phyloP scores from a whole-genome alignment of 495 filamentous ascomycete genomes.

The Trichoderma asperelloides region DNA sequence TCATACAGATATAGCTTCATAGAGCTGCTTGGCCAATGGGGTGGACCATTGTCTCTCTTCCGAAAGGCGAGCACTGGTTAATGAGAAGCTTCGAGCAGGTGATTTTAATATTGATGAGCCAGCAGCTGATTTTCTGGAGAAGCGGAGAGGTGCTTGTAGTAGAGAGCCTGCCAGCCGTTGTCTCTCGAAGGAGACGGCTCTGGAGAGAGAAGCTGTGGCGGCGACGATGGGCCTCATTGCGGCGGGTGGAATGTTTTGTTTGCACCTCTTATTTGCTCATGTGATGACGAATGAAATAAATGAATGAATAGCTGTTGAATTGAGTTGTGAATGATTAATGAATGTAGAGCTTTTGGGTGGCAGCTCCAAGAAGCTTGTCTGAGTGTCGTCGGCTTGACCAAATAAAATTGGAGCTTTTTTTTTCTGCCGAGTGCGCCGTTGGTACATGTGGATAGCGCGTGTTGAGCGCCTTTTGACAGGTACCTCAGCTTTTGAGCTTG shows the following conservation, averaged over 20 bases:
- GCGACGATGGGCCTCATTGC: background rate
- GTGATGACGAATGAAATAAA: background rate
- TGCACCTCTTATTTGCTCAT: background rate
- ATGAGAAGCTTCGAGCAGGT: background rate
- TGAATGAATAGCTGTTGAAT: background rate
- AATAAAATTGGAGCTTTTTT: background rate
- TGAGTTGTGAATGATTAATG: background rate
- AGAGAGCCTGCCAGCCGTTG: background rate
- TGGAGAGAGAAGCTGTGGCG: background rate
- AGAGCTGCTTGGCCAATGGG: slow-evolving; percentile 74
- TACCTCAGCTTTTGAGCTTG: too few species aligned
- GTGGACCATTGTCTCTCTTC: slow-evolving; percentile 68
- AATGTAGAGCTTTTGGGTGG: background rate
- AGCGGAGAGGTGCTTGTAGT: background rate
- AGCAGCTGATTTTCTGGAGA: background rate
- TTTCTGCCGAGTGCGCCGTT: background rate
- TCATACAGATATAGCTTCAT: slow-evolving; percentile 69
- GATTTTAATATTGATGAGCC: background rate
- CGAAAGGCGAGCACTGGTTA: background rate
- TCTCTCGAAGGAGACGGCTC: background rate
- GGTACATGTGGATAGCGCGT: background rate
- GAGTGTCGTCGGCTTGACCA: background rate
- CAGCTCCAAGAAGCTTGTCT: background rate
- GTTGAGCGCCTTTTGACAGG: background rate
- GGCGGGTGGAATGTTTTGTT: background rate